These are phyloP conservation scores for Trametes cingulata DNA, from an alignment of 768 basidiomycete genomes.

Conservation along the genomic window DNA sequence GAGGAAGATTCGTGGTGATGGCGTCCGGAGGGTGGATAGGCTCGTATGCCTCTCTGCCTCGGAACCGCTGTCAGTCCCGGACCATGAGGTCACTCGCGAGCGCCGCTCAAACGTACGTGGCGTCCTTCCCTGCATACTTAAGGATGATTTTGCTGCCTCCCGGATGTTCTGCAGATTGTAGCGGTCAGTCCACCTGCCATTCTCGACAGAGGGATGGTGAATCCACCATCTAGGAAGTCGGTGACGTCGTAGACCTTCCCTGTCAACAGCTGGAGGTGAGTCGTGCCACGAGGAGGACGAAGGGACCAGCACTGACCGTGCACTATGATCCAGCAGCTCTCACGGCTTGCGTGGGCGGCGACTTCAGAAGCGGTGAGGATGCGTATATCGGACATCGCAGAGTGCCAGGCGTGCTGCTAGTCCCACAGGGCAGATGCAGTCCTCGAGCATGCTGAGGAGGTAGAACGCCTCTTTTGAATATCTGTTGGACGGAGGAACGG, in stretches of 20 bases:
- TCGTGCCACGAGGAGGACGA: not conserved
- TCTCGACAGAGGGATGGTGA: not conserved
- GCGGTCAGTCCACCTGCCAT: not conserved
- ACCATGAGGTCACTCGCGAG: too few species aligned
- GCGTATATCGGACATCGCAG: constrained; percentile 22
- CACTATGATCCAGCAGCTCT: constrained; percentile 81
- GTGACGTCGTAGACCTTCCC: constrained; percentile 44
- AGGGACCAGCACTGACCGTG: constrained; percentile 45
- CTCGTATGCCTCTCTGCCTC: constrained; percentile 62
- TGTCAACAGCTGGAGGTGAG: not conserved
- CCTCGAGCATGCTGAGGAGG: too few species aligned
- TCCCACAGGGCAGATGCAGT: too few species aligned
- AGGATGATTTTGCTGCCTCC: constrained; percentile 45
- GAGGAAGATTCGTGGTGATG: constrained; percentile 74
- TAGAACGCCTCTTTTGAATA: constrained; percentile 22
- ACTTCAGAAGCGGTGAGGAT: constrained; percentile 40
- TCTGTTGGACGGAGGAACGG: constrained; percentile 16
- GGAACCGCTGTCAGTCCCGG: not conserved
- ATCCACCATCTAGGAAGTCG: constrained; percentile 36
- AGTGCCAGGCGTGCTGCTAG: not conserved
- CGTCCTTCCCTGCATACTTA: constrained; percentile 58
- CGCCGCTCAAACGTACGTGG: constrained; percentile 32
- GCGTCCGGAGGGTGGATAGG: constrained; percentile 88
- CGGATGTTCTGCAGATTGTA: constrained; percentile 18
- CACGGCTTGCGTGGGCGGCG: constrained; percentile 53